Base-by-base conservation (phyloP, 257 asterid genomes). In the Salvia hispanica region DNA sequence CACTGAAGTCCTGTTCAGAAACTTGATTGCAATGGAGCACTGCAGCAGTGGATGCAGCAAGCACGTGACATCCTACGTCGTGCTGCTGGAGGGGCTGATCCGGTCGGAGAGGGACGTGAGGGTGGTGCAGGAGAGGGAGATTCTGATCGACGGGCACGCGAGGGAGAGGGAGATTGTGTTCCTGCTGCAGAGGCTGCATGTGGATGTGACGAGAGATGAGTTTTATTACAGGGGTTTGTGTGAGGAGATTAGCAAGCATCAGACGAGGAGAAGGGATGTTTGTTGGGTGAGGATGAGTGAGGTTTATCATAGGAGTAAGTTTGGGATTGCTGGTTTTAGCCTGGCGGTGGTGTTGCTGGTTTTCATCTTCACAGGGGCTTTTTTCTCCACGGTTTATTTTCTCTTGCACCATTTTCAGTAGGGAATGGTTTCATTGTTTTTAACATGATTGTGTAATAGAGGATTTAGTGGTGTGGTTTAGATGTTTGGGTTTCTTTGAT, bases 11-110 rank as follows among this genome's bases (percentile, higher is more conserved):
- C 48, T 86, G 61, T 71, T 83, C 7, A 74, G 84, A 39, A 86
- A 86, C 65, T 71, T 86, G 67, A 44, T 86, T 10, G 89, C 92
- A 4, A 62, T 86, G 75, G 92, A 86, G 61, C 50, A 51, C 5
- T 78, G 80, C 60, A 57, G 69, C 36, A 72, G 50, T 0, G 42
- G 58, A 16, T 67, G 77, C 37, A 69, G 84, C 2, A 86, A 86
- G 34, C 75, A 70, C 31, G 61, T 86, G 0, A 48, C 79, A 6
- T 86, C 89, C 0, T 86, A 86, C 11, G 66, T 48, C 0, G 5
- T 76, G 28, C 54, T 87, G 25, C 74, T 85, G 84, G 76, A 73
- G 53, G 54, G 74, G 28, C 78, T 87, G 8, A 42, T 79, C 28
- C 66, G 34, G 66, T 54, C 66, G 3, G 58, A 63, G 36, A 36